A percentile compares a stretch with the other conserved stretches of the same genome.
Conservation (phyloP, 768 basidiomycete species). For the Leccinellum luteum region DNA sequence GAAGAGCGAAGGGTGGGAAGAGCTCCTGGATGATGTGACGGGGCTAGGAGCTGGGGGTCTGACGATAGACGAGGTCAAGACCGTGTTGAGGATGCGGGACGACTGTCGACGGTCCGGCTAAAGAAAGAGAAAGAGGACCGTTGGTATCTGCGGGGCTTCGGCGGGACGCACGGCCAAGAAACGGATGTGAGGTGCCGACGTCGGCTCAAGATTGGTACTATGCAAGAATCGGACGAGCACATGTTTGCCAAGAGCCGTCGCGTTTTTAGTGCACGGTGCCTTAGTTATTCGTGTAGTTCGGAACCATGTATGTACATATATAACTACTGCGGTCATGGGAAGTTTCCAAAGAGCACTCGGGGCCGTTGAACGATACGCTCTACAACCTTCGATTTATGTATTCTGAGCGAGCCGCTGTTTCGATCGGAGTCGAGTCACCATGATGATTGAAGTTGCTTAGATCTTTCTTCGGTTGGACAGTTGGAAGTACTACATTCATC, state of each 20-base stretch:
- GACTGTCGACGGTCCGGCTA: constrained; percentile 31
- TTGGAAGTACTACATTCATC: too few relatives aligned
- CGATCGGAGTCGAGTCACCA: too few relatives aligned
- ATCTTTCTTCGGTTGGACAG: too few relatives aligned
- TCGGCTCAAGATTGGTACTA: background rate
- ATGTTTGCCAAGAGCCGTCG: too few relatives aligned
- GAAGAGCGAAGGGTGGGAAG: constrained; percentile 49
- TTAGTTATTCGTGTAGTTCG: background rate
- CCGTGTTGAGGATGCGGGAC: constrained; percentile 47
- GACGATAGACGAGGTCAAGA: constrained; percentile 56
- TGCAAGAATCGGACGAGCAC: background rate
- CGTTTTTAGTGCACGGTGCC: background rate
- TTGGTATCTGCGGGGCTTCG: background rate
- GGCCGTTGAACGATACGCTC: too few relatives aligned
- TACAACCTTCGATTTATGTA: too few relatives aligned
- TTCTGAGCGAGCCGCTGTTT: too few relatives aligned
- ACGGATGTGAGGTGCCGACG: background rate
- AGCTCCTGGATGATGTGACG: constrained; percentile 41
- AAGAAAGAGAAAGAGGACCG: background rate
- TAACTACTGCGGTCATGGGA: background rate
- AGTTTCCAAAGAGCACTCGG: background rate
- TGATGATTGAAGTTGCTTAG: too few relatives aligned
- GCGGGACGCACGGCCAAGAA: background rate
- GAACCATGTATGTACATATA: background rate
- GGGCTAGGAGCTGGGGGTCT: constrained; percentile 61